phyloP scores from a whole-genome alignment of 2,329 filamentous ascomycete species.

The Claviceps arundinis region DNA sequence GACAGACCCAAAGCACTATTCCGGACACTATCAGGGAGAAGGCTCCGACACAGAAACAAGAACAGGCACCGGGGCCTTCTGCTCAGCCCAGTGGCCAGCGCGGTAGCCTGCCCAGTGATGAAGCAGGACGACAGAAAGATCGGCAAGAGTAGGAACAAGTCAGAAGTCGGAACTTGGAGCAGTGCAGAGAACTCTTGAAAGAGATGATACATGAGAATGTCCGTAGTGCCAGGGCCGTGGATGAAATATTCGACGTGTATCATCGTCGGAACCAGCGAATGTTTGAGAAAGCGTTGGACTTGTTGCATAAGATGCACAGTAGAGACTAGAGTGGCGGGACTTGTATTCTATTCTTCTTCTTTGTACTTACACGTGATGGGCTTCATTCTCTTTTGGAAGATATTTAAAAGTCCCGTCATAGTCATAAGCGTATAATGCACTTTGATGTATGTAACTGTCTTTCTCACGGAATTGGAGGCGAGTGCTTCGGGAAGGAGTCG shows the following conservation, averaged over 20 bases:
- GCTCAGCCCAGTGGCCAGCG: neutral
- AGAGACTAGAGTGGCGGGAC: neutral
- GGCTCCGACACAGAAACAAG: neutral
- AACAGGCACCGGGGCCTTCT: neutral
- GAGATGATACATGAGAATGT: neutral
- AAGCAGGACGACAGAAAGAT: neutral
- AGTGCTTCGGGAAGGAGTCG: neutral
- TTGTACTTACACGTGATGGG: neutral
- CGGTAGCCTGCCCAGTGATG: neutral
- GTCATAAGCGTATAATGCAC: neutral
- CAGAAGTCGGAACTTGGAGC: neutral
- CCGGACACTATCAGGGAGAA: neutral
- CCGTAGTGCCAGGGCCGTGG: neutral
- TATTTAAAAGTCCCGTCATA: neutral
- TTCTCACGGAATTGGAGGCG: neutral
- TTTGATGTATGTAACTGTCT: neutral
- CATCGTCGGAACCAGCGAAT: neutral
- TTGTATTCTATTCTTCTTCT: neutral
- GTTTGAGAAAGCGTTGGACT: neutral
- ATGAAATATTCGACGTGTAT: neutral
- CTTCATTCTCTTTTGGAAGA: neutral
- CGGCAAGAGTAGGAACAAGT: neutral
- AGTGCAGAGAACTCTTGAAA: neutral
- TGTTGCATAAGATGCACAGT: neutral
- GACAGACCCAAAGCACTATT: neutral